Percentiles rank a stretch among this genome's conserved stretches.
These are phyloP conservation scores for Flaveria trinervia DNA, from an alignment of 129 eudicot species.

Conservation along the genomic window DNA sequence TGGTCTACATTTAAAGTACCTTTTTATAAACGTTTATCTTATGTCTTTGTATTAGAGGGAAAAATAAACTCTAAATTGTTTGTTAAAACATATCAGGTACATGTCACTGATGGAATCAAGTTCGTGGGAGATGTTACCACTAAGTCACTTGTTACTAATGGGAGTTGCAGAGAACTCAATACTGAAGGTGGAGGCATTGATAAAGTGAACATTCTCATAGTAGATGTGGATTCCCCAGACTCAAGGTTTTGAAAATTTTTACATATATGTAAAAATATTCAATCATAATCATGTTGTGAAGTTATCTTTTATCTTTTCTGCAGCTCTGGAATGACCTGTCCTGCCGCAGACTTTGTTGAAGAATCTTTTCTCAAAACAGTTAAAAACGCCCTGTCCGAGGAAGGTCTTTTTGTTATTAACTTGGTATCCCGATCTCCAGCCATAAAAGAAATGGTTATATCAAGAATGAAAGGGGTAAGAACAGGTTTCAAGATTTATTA, in stretches of 20 bases:
- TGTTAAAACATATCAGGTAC: conserved; percentile 49
- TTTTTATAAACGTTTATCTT: neutral
- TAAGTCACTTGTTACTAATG: conserved; percentile 23
- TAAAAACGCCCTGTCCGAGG: conserved; percentile 54
- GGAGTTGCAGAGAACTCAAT: conserved; percentile 6
- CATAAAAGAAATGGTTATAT: conserved; percentile 60
- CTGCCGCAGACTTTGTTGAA: conserved; percentile 75
- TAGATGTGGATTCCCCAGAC: conserved; percentile 94
- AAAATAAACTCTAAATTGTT: neutral
- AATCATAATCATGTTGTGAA: neutral
- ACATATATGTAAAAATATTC: neutral
- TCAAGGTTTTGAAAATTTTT: conserved; percentile 47
- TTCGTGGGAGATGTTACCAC: conserved; percentile 54
- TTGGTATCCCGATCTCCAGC: conserved; percentile 79
- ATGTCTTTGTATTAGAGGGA: neutral
- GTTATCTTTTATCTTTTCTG: conserved; percentile 27
- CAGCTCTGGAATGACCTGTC: conserved; percentile 96
- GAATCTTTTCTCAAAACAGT: conserved; percentile 64
- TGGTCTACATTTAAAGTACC: neutral
- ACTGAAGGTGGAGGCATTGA: conserved; percentile 31
- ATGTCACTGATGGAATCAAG: conserved; percentile 74
- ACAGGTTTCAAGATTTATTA: neutral
- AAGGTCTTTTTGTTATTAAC: conserved; percentile 78
- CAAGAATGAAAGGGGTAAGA: conserved; percentile 76
- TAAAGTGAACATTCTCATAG: conserved; percentile 63